A percentile compares a stretch with the other conserved stretches of the same genome.
Conservation (phyloP, 371 early-diverging fungal genomes). For the Enterocytospora artemiae region DNA sequence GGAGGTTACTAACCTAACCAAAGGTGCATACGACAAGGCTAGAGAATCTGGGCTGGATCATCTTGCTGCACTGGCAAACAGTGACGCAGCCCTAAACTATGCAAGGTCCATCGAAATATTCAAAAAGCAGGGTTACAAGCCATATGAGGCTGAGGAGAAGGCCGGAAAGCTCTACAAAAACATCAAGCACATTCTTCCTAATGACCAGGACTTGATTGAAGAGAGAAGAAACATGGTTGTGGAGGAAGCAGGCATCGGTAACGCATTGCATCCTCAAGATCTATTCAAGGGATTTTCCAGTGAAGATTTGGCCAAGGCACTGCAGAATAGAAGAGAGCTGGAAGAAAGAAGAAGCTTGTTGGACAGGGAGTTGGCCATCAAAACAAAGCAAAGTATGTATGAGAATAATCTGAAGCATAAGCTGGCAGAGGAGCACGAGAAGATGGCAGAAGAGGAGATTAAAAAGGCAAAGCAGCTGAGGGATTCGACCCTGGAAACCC, state of each 20-base stretch:
- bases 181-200: neutral
- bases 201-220: neutral
- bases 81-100: neutral
- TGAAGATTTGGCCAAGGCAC: neutral
- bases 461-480: conserved; percentile 1
- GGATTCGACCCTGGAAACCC: neutral
- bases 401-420: conserved; percentile 1
- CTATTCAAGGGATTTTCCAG: conserved; percentile 1
- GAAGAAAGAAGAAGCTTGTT: conserved; percentile 1
- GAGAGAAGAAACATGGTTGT: conserved; percentile 3
- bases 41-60: neutral
- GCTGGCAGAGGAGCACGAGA: conserved; percentile 9
- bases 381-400: neutral
- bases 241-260: neutral
- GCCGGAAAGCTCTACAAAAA: neutral
- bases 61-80: conserved; percentile 16
- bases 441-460: neutral
- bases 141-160: neutral
- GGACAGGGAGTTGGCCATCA: neutral
- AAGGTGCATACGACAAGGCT: conserved; percentile 9
- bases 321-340: neutral
- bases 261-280: neutral
- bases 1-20: neutral
- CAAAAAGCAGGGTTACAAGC: neutral
- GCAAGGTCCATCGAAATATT: neutral